These are phyloP conservation scores for Naumovozyma baii DNA, from an alignment of 805 yeast genomes.

Conservation along the genomic window DNA sequence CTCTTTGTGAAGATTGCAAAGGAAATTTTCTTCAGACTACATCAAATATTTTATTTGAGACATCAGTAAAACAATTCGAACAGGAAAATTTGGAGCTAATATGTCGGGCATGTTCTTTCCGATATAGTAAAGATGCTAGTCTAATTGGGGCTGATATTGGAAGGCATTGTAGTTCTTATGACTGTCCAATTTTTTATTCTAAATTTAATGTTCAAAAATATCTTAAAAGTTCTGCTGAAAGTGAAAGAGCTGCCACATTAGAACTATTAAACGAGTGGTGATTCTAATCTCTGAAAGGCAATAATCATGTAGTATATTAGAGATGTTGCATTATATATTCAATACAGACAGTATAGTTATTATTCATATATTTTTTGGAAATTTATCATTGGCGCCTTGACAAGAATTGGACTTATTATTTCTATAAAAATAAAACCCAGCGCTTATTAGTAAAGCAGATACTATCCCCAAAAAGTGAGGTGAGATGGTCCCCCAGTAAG, in stretches of 20 bases:
- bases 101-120: slow-evolving; percentile 32
- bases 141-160: slow-evolving; percentile 25
- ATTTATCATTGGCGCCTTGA: too few relatives aligned
- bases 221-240: slow-evolving; percentile 11
- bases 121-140: slow-evolving; percentile 20
- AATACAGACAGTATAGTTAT: too few relatives aligned
- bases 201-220: slow-evolving; percentile 36
- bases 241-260: slow-evolving; percentile 6
- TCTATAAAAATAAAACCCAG: background rate
- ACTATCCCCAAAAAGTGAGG: background rate
- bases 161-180: slow-evolving; percentile 45
- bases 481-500: too few relatives aligned
- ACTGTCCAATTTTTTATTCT: slow-evolving; percentile 54
- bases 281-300: background rate
- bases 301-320: too few relatives aligned
- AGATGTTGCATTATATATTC: too few relatives aligned
- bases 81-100: slow-evolving; percentile 24
- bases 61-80: slow-evolving; percentile 16
- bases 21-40: slow-evolving; percentile 31
- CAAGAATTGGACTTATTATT: too few relatives aligned
- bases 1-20: slow-evolving; percentile 31
- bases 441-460: background rate
- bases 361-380: too few relatives aligned
- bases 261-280: background rate
- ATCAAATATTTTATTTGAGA: slow-evolving; percentile 19